Evolutionary conservation across 306 rosid species (phyloP).

Genomic region (Trifolium subterraneum): DNA sequence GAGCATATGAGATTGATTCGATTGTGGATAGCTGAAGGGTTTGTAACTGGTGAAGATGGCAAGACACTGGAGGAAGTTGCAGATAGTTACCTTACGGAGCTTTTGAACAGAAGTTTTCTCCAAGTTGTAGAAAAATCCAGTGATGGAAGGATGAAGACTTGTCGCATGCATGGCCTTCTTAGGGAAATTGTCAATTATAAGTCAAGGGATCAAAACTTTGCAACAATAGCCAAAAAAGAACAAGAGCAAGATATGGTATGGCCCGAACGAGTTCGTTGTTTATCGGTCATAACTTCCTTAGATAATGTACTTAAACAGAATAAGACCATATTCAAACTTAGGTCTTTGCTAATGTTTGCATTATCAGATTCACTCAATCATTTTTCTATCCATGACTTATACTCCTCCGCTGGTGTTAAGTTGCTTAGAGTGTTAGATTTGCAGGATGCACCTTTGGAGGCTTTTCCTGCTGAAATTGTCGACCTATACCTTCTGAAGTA

Average conservation of each 20-base stretch:
- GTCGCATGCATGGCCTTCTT: slow-evolving; percentile 63
- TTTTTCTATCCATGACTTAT: slow-evolving; percentile 31
- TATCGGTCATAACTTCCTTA: slow-evolving; percentile 47
- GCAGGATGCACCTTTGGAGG: slow-evolving; percentile 51
- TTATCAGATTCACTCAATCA: slow-evolving; percentile 51
- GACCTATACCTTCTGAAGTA: slow-evolving; percentile 53
- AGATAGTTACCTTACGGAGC: slow-evolving; percentile 63
- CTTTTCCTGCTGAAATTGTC: slow-evolving; percentile 52
- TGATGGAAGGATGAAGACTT: slow-evolving; percentile 51
- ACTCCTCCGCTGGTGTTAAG: slow-evolving; percentile 41
- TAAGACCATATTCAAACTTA: slow-evolving; percentile 46
- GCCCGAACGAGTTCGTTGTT: slow-evolving; percentile 62
- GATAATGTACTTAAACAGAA: slow-evolving; percentile 45
- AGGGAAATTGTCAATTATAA: slow-evolving; percentile 57
- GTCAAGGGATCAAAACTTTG: slow-evolving; percentile 63
- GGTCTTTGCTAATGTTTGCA: slow-evolving; percentile 59
- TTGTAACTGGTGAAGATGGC: slow-evolving; percentile 56
- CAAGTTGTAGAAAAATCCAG: slow-evolving; percentile 50
- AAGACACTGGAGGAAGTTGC: slow-evolving; percentile 64
- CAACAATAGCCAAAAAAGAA: slow-evolving; percentile 54
- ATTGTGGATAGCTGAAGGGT: slow-evolving; percentile 71
- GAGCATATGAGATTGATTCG: slow-evolving; percentile 60
- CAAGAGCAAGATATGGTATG: slow-evolving; percentile 46
- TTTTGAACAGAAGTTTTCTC: slow-evolving; percentile 60
- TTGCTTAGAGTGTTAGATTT: slow-evolving; percentile 56